Percentiles rank a stretch among this genome's conserved stretches.
phyloP scores from a whole-genome alignment of 2,329 filamentous ascomycete genomes.

The Juglanconis sp. region DNA sequence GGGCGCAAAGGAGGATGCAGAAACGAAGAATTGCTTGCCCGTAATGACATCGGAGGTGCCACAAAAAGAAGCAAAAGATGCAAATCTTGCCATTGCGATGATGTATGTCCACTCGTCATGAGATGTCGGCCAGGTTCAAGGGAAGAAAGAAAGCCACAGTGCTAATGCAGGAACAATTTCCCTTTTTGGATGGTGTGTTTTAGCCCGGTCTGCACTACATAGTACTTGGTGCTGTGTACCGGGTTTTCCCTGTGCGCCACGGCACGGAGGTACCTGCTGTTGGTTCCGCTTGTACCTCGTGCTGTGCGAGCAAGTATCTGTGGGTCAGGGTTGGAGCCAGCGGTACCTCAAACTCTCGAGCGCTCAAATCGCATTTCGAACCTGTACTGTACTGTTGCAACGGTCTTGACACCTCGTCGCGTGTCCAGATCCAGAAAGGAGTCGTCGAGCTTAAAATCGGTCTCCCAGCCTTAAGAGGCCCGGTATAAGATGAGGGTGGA shows the following conservation, averaged over 20 bases:
- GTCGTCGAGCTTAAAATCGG: neutral
- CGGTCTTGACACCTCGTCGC: slow-evolving; percentile 1
- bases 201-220: slow-evolving; percentile 2
- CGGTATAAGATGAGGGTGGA: slow-evolving; percentile 7
- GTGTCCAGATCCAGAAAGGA: neutral
- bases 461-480: neutral
- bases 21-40: neutral
- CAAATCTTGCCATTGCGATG: neutral
- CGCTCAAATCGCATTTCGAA: neutral
- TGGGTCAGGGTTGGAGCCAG: slow-evolving; percentile 11
- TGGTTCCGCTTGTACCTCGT: slow-evolving; percentile 12
- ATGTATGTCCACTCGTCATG: no score
- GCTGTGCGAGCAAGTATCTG: slow-evolving; percentile 9
- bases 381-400: neutral
- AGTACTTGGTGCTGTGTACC: slow-evolving; percentile 5
- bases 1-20: neutral
- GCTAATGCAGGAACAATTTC: slow-evolving; percentile 20
- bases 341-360: slow-evolving; percentile 3
- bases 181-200: slow-evolving; percentile 13
- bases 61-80: neutral
- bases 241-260: slow-evolving; percentile 16
- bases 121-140: neutral
- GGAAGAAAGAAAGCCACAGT: neutral
- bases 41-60: neutral
- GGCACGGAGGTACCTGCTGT: slow-evolving; percentile 5